These are phyloP conservation scores for Ogataea pilisensis DNA, from an alignment of 805 yeast genomes.

Conservation along the genomic window DNA sequence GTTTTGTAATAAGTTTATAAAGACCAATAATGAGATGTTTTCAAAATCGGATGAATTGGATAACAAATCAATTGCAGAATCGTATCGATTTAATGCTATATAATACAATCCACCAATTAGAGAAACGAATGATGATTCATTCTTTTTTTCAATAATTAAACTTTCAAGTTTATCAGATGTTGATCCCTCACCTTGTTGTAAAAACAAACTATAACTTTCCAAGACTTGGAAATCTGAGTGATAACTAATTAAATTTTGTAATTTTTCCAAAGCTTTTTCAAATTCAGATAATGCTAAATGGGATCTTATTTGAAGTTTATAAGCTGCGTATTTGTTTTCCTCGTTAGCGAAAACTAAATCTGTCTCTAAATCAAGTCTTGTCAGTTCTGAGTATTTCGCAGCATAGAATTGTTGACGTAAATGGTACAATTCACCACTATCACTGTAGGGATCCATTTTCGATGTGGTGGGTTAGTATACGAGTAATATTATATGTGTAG, in stretches of 20 bases:
- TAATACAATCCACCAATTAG: constrained; percentile 17
- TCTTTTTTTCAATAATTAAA: constrained; percentile 12
- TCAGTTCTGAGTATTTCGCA: constrained; percentile 21
- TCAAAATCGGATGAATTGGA: constrained; percentile 36
- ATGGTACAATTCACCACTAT: constrained; percentile 27
- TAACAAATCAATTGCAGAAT: constrained; percentile 38
- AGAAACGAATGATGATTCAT: constrained; percentile 12
- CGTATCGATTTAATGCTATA: constrained; percentile 35
- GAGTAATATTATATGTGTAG: not conserved
- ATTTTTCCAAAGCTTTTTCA: constrained; percentile 13
- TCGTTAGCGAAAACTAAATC: constrained; percentile 26
- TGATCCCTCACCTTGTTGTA: not conserved
- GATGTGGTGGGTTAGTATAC: not conserved
- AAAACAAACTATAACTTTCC: constrained; percentile 1
- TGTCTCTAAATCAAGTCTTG: constrained; percentile 14
- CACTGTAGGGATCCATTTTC: constrained; percentile 24
- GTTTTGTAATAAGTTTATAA: constrained; percentile 37
- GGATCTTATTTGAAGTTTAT: constrained; percentile 24
- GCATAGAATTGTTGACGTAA: constrained; percentile 28
- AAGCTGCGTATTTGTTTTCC: constrained; percentile 23
- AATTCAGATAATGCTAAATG: constrained; percentile 10
- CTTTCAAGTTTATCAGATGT: constrained; percentile 19
- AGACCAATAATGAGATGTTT: constrained; percentile 34
- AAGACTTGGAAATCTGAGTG: constrained; percentile 2
- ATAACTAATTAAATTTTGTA: not conserved